Evolutionary conservation across 345 rosid species (phyloP).

Genomic region (Reutealis trisperma): DNA sequence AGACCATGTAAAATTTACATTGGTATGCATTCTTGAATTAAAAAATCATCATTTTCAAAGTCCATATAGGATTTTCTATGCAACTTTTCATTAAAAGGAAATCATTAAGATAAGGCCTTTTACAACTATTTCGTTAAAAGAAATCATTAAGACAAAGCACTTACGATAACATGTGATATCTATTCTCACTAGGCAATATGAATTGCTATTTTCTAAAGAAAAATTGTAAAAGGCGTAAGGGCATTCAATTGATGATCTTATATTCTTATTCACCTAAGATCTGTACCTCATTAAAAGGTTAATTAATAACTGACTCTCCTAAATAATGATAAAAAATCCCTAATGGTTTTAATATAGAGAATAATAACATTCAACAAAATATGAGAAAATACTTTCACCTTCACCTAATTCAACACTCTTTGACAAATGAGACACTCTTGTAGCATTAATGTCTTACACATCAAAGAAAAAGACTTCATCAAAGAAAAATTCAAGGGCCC

Average conservation of each 20-base stretch:
- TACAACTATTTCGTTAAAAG: too few species aligned
- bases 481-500: not conserved
- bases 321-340: too few species aligned
- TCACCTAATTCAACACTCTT: conserved; percentile 3
- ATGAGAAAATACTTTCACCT: not conserved
- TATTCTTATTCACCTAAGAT: too few species aligned
- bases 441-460: not conserved
- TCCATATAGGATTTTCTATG: not conserved
- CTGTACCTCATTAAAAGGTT: too few species aligned
- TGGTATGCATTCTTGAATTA: not conserved
- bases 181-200: too few species aligned
- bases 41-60: not conserved
- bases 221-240: too few species aligned
- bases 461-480: not conserved
- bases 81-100: not conserved
- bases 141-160: not conserved
- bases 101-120: too few species aligned
- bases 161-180: not conserved
- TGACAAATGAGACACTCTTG: not conserved
- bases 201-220: too few species aligned
- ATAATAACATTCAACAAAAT: not conserved
- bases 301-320: too few species aligned
- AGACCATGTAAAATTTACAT: not conserved
- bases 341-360: not conserved
- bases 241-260: too few species aligned